Percentiles rank a stretch among this genome's conserved stretches.
phyloP scores from a whole-genome alignment of 129 eudicot species.

The Solidago caesia region DNA sequence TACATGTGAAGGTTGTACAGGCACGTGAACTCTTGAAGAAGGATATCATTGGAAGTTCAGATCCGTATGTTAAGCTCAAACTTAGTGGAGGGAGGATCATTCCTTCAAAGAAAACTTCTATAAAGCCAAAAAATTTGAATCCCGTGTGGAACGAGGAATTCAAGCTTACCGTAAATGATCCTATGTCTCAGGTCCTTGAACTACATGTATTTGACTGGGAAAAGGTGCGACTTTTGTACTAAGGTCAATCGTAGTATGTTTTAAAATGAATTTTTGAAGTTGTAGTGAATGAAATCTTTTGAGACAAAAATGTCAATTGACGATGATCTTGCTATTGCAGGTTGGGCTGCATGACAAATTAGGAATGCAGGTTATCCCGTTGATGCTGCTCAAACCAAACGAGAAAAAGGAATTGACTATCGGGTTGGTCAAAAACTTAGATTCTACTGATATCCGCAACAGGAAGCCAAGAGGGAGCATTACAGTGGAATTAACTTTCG shows the following conservation, averaged over 20 bases:
- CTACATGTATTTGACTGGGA: conserved; percentile 64
- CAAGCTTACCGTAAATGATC: conserved; percentile 58
- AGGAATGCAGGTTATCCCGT: conserved; percentile 64
- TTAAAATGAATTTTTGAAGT: neutral
- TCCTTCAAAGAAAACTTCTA: conserved; percentile 50
- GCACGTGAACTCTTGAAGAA: conserved; percentile 49
- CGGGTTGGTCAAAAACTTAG: conserved; percentile 42
- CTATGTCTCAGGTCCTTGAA: conserved; percentile 57
- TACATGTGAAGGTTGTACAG: conserved; percentile 54
- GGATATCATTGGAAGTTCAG: conserved; percentile 60
- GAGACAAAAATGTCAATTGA: conserved; percentile 13
- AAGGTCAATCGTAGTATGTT: neutral
- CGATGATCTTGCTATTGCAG: conserved; percentile 29
- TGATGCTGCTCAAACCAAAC: conserved; percentile 48
- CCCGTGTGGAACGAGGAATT: conserved; percentile 66
- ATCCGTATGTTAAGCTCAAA: conserved; percentile 56
- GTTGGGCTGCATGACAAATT: conserved; percentile 56
- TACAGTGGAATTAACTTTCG: conserved; percentile 47
- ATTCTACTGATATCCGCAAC: conserved; percentile 45
- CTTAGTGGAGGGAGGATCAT: conserved; percentile 60
- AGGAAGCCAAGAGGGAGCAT: conserved; percentile 63
- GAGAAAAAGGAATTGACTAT: conserved; percentile 49
- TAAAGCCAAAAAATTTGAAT: conserved; percentile 50
- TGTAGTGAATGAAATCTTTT: neutral
- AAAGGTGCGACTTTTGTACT: conserved; percentile 37